Percentiles rank a stretch among this genome's conserved stretches.
These are phyloP conservation scores for Termitomyces bulborhizus DNA, from an alignment of 768 basidiomycete genomes.

Conservation along the genomic window DNA sequence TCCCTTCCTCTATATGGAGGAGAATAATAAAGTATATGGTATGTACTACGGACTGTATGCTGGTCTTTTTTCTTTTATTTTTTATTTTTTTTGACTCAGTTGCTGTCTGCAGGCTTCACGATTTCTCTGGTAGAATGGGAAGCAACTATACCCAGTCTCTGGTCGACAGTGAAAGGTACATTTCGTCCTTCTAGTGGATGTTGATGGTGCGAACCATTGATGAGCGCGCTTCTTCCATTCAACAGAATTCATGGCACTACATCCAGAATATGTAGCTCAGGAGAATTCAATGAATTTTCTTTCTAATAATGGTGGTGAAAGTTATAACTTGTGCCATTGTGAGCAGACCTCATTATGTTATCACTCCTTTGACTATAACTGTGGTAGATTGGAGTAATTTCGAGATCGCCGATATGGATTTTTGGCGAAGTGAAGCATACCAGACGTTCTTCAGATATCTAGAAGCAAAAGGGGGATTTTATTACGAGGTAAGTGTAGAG, in stretches of 20 bases:
- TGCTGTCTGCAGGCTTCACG: conserved; percentile 54
- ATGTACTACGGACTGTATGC: conserved; percentile 2
- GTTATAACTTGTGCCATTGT: conserved; percentile 72
- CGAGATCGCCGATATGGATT: conserved; percentile 86
- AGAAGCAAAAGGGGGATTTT: conserved; percentile 82
- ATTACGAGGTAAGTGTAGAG: conserved; percentile 67
- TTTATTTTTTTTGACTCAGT: not conserved
- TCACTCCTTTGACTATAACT: not conserved
- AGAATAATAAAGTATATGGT: conserved; percentile 47
- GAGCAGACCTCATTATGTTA: conserved; percentile 10
- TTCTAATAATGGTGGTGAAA: conserved; percentile 58
- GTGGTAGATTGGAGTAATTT: conserved; percentile 81
- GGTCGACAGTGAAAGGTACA: conserved; percentile 66
- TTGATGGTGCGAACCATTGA: not conserved
- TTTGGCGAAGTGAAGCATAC: conserved; percentile 85
- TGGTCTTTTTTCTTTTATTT: not conserved
- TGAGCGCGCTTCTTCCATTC: not conserved
- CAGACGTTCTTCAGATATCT: conserved; percentile 77
- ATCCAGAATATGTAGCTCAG: conserved; percentile 55
- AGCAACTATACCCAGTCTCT: conserved; percentile 76
- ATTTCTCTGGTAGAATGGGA: conserved; percentile 74
- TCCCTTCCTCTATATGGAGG: conserved; percentile 78
- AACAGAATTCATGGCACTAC: conserved; percentile 57
- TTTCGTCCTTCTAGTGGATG: not conserved
- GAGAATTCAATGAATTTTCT: conserved; percentile 72